Evolutionary conservation across 1,284 basidiomycete genomes (phyloP).

Genomic region (Apiotrichum mycotoxinovorans): DNA sequence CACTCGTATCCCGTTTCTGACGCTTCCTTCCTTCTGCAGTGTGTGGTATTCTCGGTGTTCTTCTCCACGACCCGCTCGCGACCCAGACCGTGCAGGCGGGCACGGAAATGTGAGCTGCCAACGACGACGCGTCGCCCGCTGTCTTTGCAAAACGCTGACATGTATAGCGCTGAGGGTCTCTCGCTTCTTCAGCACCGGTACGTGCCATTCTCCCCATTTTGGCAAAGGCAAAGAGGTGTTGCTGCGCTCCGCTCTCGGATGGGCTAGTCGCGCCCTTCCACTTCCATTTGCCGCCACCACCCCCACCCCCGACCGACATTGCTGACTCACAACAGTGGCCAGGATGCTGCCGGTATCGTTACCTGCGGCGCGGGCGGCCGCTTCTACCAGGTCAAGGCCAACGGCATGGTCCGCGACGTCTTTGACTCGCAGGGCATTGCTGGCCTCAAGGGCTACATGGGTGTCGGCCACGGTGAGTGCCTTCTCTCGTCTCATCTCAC

Average conservation of each 20-base stretch:
- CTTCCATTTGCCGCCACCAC: neutral
- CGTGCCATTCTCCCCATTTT: constrained; percentile 11
- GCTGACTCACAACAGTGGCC: constrained; percentile 56
- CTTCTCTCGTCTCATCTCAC: neutral
- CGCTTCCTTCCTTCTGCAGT: constrained; percentile 48
- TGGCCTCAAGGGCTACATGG: constrained; percentile 88
- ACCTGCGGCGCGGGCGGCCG: constrained; percentile 93
- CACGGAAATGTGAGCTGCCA: constrained; percentile 62
- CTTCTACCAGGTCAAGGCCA: constrained; percentile 98
- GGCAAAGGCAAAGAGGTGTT: too few relatives aligned
- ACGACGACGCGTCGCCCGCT: neutral
- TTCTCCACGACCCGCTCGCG: constrained; percentile 67
- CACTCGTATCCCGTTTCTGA: neutral
- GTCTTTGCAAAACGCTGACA: neutral
- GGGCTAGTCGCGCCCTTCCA: neutral
- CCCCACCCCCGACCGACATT: neutral
- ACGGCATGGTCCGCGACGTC: constrained; percentile 99
- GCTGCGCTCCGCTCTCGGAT: too few relatives aligned
- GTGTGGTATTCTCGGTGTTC: constrained; percentile 85
- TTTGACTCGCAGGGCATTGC: constrained; percentile 79
- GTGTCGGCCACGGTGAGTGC: constrained; percentile 85
- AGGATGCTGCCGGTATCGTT: constrained; percentile 97
- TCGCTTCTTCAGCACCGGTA: constrained; percentile 82
- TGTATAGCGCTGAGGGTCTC: constrained; percentile 67
- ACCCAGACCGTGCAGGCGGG: constrained; percentile 63